Conservation (phyloP, 2,329 filamentous ascomycete genomes). For the Paraconiothyrium brasiliense region DNA sequence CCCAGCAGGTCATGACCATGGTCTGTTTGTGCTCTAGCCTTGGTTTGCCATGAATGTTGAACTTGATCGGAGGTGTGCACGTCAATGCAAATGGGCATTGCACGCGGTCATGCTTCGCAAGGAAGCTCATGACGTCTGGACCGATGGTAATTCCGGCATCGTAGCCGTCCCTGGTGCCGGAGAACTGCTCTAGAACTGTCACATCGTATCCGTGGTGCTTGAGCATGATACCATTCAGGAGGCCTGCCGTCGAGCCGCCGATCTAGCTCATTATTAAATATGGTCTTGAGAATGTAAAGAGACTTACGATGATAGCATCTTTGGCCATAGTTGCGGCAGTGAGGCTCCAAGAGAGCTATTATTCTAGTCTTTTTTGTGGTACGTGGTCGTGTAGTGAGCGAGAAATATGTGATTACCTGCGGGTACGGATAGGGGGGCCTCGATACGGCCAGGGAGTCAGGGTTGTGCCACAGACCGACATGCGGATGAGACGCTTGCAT, state of each 20-base stretch:
- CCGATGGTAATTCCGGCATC: constrained; percentile 18
- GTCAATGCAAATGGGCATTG: constrained; percentile 3
- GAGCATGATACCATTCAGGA: constrained; percentile 23
- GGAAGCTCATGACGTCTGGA: constrained; percentile 12
- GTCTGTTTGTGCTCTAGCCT: constrained; percentile 1
- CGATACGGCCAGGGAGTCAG: too few species aligned
- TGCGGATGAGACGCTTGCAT: too few species aligned
- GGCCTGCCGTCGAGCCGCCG: constrained; percentile 20
- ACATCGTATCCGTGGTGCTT: constrained; percentile 23
- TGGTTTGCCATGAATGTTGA: constrained; percentile 7
- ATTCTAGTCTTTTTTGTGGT: too few species aligned
- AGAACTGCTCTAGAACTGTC: constrained; percentile 17
- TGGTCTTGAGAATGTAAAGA: too few species aligned
- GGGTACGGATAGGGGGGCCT: too few species aligned
- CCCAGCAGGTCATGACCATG: constrained; percentile 16
- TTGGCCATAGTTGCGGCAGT: not conserved
- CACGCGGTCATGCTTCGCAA: constrained; percentile 19
- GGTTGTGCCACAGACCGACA: too few species aligned
- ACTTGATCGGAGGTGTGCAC: not conserved
- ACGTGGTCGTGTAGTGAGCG: too few species aligned
- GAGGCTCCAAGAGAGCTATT: too few species aligned
- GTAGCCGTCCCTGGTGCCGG: constrained; percentile 9
- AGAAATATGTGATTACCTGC: too few species aligned
- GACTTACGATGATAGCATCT: not conserved
- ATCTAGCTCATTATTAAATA: constrained; percentile 4